Evolutionary conservation across 192 early-diverging fungal species (phyloP).

Genomic region (Umbelopsis sp.): DNA sequence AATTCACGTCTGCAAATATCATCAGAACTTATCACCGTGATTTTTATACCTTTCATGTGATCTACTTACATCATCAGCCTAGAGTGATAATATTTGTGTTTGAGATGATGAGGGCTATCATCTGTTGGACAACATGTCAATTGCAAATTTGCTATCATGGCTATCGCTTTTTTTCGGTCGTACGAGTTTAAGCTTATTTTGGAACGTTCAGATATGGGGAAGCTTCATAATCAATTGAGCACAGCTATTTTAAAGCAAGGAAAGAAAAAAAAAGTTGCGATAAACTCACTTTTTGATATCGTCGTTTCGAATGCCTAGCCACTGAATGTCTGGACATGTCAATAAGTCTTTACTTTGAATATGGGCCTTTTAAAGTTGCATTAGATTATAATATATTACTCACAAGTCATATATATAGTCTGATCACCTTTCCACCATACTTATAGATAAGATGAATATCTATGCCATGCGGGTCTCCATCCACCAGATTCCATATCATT

Average conservation of each 20-base stretch:
- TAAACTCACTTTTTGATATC: conserved; percentile 23
- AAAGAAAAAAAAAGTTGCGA: background rate
- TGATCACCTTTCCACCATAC: conserved; percentile 31
- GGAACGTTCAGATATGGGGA: background rate
- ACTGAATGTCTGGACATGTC: conserved; percentile 24
- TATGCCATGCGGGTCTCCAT: conserved; percentile 39
- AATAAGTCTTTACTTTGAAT: conserved; percentile 25
- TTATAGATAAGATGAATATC: conserved; percentile 39
- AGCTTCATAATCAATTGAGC: background rate
- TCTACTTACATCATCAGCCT: conserved; percentile 19
- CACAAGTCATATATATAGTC: no score
- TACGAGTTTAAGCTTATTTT: conserved; percentile 14
- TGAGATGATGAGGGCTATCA: background rate
- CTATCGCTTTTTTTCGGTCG: conserved; percentile 27
- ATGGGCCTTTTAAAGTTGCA: background rate
- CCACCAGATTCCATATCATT: conserved; percentile 23
- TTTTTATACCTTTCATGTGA: background rate
- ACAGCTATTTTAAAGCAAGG: background rate
- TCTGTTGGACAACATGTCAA: background rate
- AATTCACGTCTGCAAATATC: background rate
- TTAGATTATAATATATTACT: background rate
- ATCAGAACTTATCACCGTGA: no score
- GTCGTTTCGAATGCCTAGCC: conserved; percentile 24
- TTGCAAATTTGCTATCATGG: conserved; percentile 12
- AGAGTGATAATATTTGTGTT: background rate